Evolutionary conservation across 2,329 filamentous ascomycete species (phyloP).

Genomic region (Biscogniauxia mediterranea): DNA sequence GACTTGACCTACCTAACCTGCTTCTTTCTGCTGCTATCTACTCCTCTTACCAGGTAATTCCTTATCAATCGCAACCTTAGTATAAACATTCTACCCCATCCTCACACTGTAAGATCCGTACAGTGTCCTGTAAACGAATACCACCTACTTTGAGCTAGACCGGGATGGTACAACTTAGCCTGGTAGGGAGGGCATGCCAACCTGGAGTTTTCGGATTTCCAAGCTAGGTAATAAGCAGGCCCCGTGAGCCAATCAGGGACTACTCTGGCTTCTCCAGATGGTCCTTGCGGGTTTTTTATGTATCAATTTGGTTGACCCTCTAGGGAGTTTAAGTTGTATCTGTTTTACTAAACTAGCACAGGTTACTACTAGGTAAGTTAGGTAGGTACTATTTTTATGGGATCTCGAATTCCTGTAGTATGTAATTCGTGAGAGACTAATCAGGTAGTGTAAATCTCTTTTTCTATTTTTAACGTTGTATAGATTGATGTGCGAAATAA

Average conservation of each 20-base stretch:
- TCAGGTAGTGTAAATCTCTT: background rate
- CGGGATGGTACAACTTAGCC: background rate
- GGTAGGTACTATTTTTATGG: background rate
- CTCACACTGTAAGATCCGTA: background rate
- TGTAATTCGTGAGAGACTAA: background rate
- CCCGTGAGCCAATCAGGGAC: conserved; percentile 5
- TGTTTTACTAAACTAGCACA: no score
- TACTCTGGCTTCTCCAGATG: conserved; percentile 1
- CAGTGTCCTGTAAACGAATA: background rate
- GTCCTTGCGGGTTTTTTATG: background rate
- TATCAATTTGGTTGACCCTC: no score
- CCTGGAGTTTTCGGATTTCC: conserved; percentile 15
- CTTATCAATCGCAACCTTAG: no score
- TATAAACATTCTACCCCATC: no score
- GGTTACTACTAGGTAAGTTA: no score
- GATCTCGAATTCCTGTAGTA: background rate
- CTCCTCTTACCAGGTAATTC: background rate
- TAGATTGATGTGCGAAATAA: background rate
- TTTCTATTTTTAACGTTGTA: background rate
- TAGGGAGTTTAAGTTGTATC: no score
- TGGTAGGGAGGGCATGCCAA: background rate
- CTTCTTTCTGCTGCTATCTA: background rate
- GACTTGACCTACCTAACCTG: background rate
- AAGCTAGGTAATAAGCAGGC: conserved; percentile 7
- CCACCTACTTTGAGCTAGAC: background rate